Percentiles rank a stretch among this genome's conserved stretches.
These are phyloP conservation scores for Friedmanniomyces endolithicus DNA, from an alignment of 495 filamentous ascomycete species.

Conservation along the genomic window DNA sequence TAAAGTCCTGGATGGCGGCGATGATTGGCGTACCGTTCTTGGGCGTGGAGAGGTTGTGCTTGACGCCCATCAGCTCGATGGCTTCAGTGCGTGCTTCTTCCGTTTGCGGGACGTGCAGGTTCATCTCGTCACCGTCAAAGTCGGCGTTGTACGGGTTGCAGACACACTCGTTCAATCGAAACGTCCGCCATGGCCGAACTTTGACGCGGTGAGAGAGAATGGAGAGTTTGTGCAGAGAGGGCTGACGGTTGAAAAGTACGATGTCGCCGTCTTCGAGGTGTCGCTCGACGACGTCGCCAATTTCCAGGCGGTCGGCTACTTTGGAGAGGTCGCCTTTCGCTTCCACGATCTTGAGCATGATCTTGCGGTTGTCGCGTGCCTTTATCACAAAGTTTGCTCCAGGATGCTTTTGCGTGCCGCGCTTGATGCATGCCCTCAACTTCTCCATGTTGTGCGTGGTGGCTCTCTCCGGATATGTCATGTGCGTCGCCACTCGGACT, in stretches of 20 bases:
- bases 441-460: constrained; percentile 74
- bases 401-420: constrained; percentile 66
- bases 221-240: constrained; percentile 93
- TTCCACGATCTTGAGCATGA: constrained; percentile 41
- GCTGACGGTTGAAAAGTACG: constrained; percentile 95
- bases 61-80: constrained; percentile 94
- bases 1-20: constrained; percentile 96
- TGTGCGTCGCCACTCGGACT: constrained; percentile 73
- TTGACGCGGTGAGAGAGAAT: constrained; percentile 91
- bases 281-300: constrained; percentile 83
- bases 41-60: constrained; percentile 86
- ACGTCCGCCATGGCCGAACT: constrained; percentile 88
- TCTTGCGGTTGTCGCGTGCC: constrained; percentile 49
- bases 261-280: constrained; percentile 95
- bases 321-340: constrained; percentile 54
- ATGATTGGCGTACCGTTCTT: constrained; percentile 99
- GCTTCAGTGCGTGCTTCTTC: constrained; percentile 94
- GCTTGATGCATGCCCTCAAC: constrained; percentile 54
- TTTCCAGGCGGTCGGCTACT: constrained; percentile 55
- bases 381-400: constrained; percentile 76
- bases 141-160: constrained; percentile 98
- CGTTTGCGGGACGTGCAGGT: constrained; percentile 93
- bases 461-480: constrained; percentile 88
- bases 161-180: constrained; percentile 94
- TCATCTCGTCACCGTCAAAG: constrained; percentile 99